Evolutionary conservation across 2,329 filamentous ascomycete species (phyloP), one percentile per base, ranked within the genome.

Genomic region (Didymella arachidicola): DNA sequence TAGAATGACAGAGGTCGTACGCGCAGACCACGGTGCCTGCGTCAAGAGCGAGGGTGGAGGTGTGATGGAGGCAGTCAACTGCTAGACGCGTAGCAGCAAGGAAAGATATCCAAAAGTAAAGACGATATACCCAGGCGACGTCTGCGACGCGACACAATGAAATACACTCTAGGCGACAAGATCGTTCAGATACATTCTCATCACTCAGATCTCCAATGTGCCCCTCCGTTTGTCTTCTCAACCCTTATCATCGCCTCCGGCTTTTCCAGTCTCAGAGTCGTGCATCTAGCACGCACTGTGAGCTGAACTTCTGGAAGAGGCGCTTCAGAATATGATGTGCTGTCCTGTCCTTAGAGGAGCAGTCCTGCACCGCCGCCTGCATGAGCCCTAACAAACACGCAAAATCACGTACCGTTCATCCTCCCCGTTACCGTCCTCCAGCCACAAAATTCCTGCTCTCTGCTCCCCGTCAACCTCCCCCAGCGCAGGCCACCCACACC

Each of bases 1-100:
- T 46, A 47, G 7, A 16, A 0, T 7, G 7, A 4, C 18, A 76
- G 72, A 70, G 38, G 64, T 73, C 5, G 65, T 60, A 7, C 72
- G 72, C 46, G 70, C 72, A 57, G 75, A 77, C 64, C 74, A 77
- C 62, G 74, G 74, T 59, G 74, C 73, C 66, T 77, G 74, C 53
- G 73, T 77, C 61, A 64, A 62, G 44, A 59, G 65, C 53, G 19
- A 44, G 7, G 63, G 38, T n/a, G 67, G 64, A 38, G 48, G 47
- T 8, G 51, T 72, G 36, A 59, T 55, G 34, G 63, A 73, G 62
- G 69, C 72, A 36, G 39, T 53, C 48, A 56, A 62, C 62, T 73
- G 70, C 58, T 73, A 55, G 52, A 48, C 4, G 44, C 18, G 16
- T 34, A 12, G 43, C 43, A 46, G 30, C 12, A 25, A 12, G 6